phyloP scores from a whole-genome alignment of 192 early-diverging fungal species.

The Coemansia furcata region DNA sequence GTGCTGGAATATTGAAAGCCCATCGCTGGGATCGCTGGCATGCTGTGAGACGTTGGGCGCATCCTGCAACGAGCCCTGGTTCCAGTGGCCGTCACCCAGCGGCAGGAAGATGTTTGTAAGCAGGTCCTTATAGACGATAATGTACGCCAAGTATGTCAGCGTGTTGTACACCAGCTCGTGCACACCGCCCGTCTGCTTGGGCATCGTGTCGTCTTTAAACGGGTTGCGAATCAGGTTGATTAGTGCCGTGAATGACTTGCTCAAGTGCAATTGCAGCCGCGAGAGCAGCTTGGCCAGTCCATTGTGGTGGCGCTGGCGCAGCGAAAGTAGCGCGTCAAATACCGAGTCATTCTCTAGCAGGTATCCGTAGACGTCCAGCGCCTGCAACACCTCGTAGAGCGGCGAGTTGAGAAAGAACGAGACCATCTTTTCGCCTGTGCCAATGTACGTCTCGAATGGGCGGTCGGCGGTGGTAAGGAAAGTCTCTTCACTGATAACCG shows the following conservation, averaged over 20 bases:
- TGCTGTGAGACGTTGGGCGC: slow-evolving; percentile 25
- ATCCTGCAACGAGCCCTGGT: slow-evolving; percentile 26
- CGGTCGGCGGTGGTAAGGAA: slow-evolving; percentile 33
- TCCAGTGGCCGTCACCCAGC: slow-evolving; percentile 52
- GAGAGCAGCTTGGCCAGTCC: slow-evolving; percentile 36
- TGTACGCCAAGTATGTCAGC: slow-evolving; percentile 39
- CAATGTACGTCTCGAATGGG: slow-evolving; percentile 40
- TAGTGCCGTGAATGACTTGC: slow-evolving; percentile 41
- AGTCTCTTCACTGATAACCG: slow-evolving; percentile 41
- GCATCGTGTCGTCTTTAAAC: slow-evolving; percentile 42
- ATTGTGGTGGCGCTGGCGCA: slow-evolving; percentile 29
- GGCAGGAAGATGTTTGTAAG: slow-evolving; percentile 41
- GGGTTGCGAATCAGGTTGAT: slow-evolving; percentile 34
- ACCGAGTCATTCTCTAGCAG: slow-evolving; percentile 42
- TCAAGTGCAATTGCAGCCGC: slow-evolving; percentile 33
- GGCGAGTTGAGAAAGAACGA: slow-evolving; percentile 42
- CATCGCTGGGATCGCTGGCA: slow-evolving; percentile 51
- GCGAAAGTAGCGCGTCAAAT: slow-evolving; percentile 27
- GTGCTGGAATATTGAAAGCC: slow-evolving; percentile 52
- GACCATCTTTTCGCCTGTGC: slow-evolving; percentile 41
- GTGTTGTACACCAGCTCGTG: slow-evolving; percentile 46
- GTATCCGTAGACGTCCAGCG: slow-evolving; percentile 47
- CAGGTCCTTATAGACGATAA: slow-evolving; percentile 49
- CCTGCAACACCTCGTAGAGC: slow-evolving; percentile 46
- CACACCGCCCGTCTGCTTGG: slow-evolving; percentile 50